These are phyloP conservation scores for Nicotiana obtusifolia DNA, from an alignment of 257 asterid genomes.

Conservation along the genomic window DNA sequence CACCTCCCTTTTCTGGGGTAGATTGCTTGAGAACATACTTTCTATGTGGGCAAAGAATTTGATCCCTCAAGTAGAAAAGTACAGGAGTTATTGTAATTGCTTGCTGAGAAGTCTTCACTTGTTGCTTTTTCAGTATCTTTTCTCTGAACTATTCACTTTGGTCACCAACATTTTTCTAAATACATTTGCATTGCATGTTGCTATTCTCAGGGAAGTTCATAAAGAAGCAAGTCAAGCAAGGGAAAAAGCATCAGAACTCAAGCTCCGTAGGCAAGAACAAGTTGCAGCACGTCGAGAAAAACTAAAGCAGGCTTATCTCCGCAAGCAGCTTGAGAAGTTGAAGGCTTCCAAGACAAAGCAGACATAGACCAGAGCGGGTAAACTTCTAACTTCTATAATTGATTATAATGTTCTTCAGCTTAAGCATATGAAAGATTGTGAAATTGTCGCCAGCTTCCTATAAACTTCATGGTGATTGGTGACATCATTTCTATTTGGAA, in stretches of 20 bases:
- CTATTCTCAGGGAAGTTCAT: slow-evolving; percentile 80
- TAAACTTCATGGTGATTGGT: background rate
- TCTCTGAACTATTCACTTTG: background rate
- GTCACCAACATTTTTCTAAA: background rate
- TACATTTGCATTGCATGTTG: slow-evolving; percentile 1
- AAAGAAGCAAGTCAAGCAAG: slow-evolving; percentile 90
- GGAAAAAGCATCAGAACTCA: slow-evolving; percentile 78
- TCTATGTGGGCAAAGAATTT: background rate
- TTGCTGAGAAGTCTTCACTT: background rate
- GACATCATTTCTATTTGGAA: background rate
- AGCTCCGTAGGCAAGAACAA: slow-evolving; percentile 81
- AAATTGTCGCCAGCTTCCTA: background rate
- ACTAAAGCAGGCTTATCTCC: slow-evolving; percentile 83
- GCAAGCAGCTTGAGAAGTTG: slow-evolving; percentile 79
- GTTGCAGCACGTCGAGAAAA: slow-evolving; percentile 78
- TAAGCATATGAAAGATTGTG: background rate
- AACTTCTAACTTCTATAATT: background rate
- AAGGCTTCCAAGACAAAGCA: slow-evolving; percentile 69
- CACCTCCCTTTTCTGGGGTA: background rate
- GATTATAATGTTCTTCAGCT: background rate
- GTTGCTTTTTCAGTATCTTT: background rate
- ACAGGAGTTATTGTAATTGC: background rate
- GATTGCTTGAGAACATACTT: background rate
- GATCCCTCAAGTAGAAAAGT: background rate
- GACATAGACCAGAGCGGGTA: slow-evolving; percentile 28